Conservation (phyloP, 441 rosid species). For the Raphanus hybrid region DNA sequence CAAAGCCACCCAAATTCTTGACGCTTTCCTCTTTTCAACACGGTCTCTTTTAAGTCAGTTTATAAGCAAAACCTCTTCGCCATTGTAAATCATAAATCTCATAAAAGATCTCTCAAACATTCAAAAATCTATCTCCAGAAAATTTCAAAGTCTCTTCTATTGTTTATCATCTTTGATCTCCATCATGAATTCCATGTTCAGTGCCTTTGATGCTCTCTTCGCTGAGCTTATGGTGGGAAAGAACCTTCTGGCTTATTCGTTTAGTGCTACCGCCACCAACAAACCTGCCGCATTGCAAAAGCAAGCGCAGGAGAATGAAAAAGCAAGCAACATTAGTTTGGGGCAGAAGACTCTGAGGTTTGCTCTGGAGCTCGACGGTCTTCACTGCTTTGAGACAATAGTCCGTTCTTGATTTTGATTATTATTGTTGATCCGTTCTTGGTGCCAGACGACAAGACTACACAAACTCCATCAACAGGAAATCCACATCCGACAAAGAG, state of each 20-base stretch:
- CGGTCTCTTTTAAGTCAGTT: background rate
- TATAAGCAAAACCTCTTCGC: slow-evolving; percentile 16
- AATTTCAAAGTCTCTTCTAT: slow-evolving; percentile 6
- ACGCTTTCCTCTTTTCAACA: slow-evolving; percentile 34
- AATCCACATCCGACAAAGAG: too few species aligned
- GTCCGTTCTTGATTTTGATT: slow-evolving; percentile 39
- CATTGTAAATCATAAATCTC: slow-evolving; percentile 9
- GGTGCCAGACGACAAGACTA: background rate
- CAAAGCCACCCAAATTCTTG: slow-evolving; percentile 27
- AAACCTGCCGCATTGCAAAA: slow-evolving; percentile 18
- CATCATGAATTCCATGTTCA: slow-evolving; percentile 46
- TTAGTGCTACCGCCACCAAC: slow-evolving; percentile 3
- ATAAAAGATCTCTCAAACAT: background rate
- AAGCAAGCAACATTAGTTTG: slow-evolving; percentile 20
- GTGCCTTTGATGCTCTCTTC: slow-evolving; percentile 45
- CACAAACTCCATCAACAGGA: too few species aligned
- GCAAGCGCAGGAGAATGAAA: slow-evolving; percentile 33
- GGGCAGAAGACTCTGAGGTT: slow-evolving; percentile 38
- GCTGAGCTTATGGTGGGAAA: slow-evolving; percentile 40
- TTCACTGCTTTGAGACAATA: slow-evolving; percentile 43
- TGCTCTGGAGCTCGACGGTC: slow-evolving; percentile 45
- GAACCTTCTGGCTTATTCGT: slow-evolving; percentile 39
- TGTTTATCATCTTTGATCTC: background rate
- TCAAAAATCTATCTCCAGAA: background rate
- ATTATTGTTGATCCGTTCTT: background rate